Conservation (phyloP, 495 filamentous ascomycete genomes). For the Penicillium ucsense region DNA sequence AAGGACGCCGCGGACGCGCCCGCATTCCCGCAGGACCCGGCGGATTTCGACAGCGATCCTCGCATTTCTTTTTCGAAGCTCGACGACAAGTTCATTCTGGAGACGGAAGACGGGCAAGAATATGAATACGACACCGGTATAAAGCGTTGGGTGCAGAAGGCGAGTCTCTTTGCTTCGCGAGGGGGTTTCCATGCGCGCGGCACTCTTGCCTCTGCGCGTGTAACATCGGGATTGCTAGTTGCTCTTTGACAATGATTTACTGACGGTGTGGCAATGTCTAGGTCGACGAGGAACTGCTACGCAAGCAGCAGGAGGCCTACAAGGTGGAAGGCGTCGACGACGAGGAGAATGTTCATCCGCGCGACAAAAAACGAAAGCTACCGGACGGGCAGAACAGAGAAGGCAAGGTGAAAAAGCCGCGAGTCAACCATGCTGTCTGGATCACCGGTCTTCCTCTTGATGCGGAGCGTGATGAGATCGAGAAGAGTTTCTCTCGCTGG, state of each 20-base stretch:
- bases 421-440: slow-evolving; percentile 84
- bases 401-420: slow-evolving; percentile 51
- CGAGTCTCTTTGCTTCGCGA: slow-evolving; percentile 26
- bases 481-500: slow-evolving; percentile 71
- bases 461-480: slow-evolving; percentile 67
- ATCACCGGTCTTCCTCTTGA: slow-evolving; percentile 78
- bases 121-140: slow-evolving; percentile 67
- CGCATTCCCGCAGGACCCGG: slow-evolving; percentile 58
- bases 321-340: slow-evolving; percentile 59
- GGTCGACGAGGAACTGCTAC: slow-evolving; percentile 71
- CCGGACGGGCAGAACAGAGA: slow-evolving; percentile 25
- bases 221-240: neutral
- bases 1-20: slow-evolving; percentile 10
- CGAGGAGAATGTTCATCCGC: slow-evolving; percentile 39
- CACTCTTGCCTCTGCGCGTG: neutral
- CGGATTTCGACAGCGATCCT: slow-evolving; percentile 71
- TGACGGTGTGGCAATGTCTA: slow-evolving; percentile 19
- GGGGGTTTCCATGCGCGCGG: neutral
- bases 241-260: neutral
- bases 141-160: slow-evolving; percentile 70
- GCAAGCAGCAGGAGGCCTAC: slow-evolving; percentile 70
- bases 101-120: slow-evolving; percentile 76
- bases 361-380: slow-evolving; percentile 61
- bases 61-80: slow-evolving; percentile 79
- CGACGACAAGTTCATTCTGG: slow-evolving; percentile 71